These are phyloP conservation scores for Nicotiana tabacum DNA, from an alignment of 257 asterid genomes.

Conservation along the genomic window DNA sequence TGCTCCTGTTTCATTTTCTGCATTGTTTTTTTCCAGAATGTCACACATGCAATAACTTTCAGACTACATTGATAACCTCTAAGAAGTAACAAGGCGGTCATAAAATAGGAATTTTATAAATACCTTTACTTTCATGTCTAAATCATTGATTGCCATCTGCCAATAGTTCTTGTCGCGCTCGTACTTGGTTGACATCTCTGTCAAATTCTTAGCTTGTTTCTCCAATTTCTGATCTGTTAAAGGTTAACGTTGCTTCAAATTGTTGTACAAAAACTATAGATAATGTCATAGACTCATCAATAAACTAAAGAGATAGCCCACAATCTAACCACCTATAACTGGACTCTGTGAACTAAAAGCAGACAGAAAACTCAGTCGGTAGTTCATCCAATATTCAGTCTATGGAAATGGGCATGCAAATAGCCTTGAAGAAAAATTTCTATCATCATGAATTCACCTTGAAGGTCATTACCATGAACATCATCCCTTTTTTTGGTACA, in stretches of 20 bases:
- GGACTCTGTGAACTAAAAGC: neutral
- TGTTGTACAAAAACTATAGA: neutral
- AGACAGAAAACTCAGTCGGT: neutral
- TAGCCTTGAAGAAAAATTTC: neutral
- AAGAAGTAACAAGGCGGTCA: neutral
- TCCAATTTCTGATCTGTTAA: slow-evolving; percentile 62
- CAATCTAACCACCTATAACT: neutral
- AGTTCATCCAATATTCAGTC: neutral
- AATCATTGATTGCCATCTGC: slow-evolving; percentile 46
- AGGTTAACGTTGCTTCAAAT: neutral
- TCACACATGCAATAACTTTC: neutral
- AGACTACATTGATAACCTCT: neutral
- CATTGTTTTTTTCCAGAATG: slow-evolving; percentile 5
- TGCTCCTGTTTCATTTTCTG: slow-evolving; percentile 89
- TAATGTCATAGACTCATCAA: neutral
- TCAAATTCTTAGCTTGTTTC: slow-evolving; percentile 54
- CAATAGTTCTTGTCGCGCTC: slow-evolving; percentile 60
- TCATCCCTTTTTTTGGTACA: neutral
- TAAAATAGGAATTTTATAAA: neutral
- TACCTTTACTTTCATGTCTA: slow-evolving; percentile 78
- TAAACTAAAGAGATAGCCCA: neutral
- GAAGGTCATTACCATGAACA: neutral
- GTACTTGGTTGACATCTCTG: slow-evolving; percentile 56
- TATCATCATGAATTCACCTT: neutral
- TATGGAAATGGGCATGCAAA: neutral